Percentiles rank a stretch among this genome's conserved stretches.
phyloP scores from a whole-genome alignment of 2,329 filamentous ascomycete species.

The Phyllosticta citribraziliensis region DNA sequence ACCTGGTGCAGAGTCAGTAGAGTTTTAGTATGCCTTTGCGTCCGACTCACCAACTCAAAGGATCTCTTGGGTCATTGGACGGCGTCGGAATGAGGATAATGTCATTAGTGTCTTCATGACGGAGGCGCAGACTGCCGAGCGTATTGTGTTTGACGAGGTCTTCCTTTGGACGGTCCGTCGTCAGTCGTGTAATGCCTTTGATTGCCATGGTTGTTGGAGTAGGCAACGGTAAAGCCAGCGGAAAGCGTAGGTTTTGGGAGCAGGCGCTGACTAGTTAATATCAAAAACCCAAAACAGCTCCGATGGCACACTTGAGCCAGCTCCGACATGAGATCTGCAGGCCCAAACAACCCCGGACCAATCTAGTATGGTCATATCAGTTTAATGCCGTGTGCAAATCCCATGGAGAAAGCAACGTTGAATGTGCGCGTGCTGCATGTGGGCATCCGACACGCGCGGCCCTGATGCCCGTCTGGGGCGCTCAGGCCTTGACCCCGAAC shows the following conservation, averaged over 20 bases:
- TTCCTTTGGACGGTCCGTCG: constrained; percentile 3
- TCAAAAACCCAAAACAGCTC: not conserved
- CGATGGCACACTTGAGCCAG: not conserved
- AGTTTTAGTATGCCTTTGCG: not conserved
- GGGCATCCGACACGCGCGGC: not conserved
- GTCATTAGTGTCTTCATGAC: constrained; percentile 29
- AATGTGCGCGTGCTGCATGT: not conserved
- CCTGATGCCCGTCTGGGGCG: not conserved
- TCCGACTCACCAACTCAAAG: constrained; percentile 42
- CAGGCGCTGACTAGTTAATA: not conserved
- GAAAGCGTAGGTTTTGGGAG: not conserved
- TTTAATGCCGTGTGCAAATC: not conserved
- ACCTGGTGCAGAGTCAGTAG: constrained; percentile 12
- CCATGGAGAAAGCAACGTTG: not conserved
- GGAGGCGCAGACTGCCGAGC: constrained; percentile 10
- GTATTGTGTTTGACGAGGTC: constrained; percentile 8
- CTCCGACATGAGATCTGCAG: not conserved
- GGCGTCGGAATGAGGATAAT: constrained; percentile 45
- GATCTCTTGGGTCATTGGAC: constrained; percentile 39
- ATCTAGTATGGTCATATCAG: not conserved
- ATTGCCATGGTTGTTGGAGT: constrained; percentile 3
- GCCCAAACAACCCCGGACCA: not conserved
- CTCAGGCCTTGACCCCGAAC: not conserved
- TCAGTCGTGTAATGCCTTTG: constrained; percentile 2
- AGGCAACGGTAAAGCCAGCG: not conserved